Conservation (phyloP, 176 grass and related monocot genomes). For the Chrysopogon serrulatus region DNA sequence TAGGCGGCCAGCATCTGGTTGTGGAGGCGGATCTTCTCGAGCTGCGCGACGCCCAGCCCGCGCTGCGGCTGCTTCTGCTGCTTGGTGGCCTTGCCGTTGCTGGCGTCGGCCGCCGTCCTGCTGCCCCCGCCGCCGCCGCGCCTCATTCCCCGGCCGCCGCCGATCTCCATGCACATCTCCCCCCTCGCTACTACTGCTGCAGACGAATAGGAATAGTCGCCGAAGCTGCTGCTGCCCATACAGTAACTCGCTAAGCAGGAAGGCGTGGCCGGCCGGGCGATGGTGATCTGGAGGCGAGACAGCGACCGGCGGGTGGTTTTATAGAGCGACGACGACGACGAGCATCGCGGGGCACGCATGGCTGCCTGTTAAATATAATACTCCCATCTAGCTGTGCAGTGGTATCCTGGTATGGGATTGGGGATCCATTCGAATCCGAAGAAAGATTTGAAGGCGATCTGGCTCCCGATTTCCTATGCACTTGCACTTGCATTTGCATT, state of each 20-base stretch:
- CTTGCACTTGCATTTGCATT: too few relatives aligned
- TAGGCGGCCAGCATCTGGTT: slow-evolving; percentile 52
- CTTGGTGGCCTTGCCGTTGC: not conserved
- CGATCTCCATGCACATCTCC: slow-evolving; percentile 38
- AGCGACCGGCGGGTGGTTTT: not conserved
- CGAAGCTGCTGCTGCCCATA: slow-evolving; percentile 34
- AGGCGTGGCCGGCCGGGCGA: not conserved
- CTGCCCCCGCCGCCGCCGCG: slow-evolving; percentile 3
- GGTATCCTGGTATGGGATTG: too few relatives aligned
- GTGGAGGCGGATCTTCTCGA: slow-evolving; percentile 56
- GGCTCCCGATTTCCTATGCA: too few relatives aligned
- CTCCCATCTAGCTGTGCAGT: too few relatives aligned
- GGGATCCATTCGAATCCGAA: too few relatives aligned
- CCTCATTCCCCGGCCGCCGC: not conserved
- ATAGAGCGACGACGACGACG: not conserved
- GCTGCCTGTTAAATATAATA: too few relatives aligned
- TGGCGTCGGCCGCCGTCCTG: not conserved
- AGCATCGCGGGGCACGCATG: too few relatives aligned
- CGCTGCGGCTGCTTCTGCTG: slow-evolving; percentile 44
- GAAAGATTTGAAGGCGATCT: too few relatives aligned
- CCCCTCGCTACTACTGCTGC: too few relatives aligned
- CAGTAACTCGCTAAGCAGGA: not conserved
- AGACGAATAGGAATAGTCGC: not conserved
- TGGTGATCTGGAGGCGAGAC: not conserved
- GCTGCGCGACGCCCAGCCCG: slow-evolving; percentile 49